These are phyloP conservation scores for Suillus fuscotomentosus DNA, from an alignment of 768 basidiomycete genomes.

Conservation along the genomic window DNA sequence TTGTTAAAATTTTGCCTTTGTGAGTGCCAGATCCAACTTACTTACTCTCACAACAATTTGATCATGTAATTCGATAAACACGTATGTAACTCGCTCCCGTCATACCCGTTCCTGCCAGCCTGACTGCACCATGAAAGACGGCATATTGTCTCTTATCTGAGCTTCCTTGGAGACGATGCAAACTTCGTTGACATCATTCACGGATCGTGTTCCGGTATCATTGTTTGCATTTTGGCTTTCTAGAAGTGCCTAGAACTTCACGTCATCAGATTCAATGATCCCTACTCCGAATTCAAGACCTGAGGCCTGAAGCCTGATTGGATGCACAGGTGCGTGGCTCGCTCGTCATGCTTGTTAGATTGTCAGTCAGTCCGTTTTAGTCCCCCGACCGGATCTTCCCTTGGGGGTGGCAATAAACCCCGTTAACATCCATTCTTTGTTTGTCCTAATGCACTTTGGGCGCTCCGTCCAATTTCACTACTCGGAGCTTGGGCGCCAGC, in stretches of 20 bases:
- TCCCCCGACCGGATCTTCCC: not conserved
- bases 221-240: slow-evolving; percentile 1
- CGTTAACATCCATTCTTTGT: not conserved
- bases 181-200: not conserved
- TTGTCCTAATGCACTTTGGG: not conserved
- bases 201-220: not conserved
- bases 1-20: not conserved
- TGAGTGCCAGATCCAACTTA: not conserved
- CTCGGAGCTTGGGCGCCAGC: not conserved
- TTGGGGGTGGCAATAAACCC: not conserved
- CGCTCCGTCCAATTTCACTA: not conserved
- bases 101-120: not conserved
- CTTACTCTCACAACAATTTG: not conserved
- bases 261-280: not conserved
- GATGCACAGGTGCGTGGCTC: too few relatives aligned
- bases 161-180: not conserved
- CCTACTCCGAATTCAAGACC: too few relatives aligned
- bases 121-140: too few relatives aligned
- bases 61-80: not conserved
- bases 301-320: slow-evolving; percentile 4
- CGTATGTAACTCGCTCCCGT: not conserved
- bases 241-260: not conserved
- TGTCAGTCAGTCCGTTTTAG: not conserved
- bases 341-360: not conserved
- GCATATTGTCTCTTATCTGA: not conserved